phyloP scores from a whole-genome alignment of 164 flowering plant genomes.

The Stephania yunnanensis region DNA sequence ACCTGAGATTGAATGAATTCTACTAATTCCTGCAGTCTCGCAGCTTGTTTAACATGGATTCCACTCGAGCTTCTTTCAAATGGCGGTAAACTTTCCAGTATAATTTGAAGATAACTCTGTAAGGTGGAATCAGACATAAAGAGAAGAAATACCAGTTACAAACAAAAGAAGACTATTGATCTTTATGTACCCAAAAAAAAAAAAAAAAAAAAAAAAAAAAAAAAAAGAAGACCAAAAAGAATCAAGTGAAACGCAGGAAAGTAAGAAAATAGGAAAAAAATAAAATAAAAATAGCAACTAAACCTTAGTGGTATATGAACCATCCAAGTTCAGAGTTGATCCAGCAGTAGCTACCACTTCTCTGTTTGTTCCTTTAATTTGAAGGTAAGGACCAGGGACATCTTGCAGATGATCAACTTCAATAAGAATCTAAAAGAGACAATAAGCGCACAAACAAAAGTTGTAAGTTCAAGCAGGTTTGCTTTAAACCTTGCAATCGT shows the following conservation, averaged over 20 bases:
- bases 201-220: neutral
- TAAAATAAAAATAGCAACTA: neutral
- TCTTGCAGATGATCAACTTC: slow-evolving; percentile 97
- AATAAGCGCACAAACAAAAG: slow-evolving; percentile 8
- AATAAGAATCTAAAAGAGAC: slow-evolving; percentile 57
- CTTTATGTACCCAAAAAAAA: too few relatives aligned
- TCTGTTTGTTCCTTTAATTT: slow-evolving; percentile 89
- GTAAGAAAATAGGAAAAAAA: neutral
- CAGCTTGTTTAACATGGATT: slow-evolving; percentile 75
- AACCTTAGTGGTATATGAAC: slow-evolving; percentile 99
- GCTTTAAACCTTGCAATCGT: neutral
- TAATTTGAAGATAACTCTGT: slow-evolving; percentile 90
- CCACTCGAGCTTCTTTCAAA: slow-evolving; percentile 59
- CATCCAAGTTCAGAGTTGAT: slow-evolving; percentile 67
- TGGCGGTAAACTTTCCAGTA: slow-evolving; percentile 72
- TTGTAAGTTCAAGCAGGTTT: neutral
- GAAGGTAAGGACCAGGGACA: slow-evolving; percentile 70
- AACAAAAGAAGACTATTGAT: neutral
- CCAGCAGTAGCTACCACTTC: slow-evolving; percentile 90
- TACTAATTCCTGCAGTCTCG: slow-evolving; percentile 84
- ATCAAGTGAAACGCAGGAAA: neutral
- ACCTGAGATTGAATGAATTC: slow-evolving; percentile 93
- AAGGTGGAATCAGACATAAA: neutral
- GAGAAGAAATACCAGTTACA: neutral
- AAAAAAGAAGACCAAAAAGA: neutral